These are phyloP conservation scores for Arbutus unedo DNA, from an alignment of 148 eudicot genomes.

Conservation along the genomic window DNA sequence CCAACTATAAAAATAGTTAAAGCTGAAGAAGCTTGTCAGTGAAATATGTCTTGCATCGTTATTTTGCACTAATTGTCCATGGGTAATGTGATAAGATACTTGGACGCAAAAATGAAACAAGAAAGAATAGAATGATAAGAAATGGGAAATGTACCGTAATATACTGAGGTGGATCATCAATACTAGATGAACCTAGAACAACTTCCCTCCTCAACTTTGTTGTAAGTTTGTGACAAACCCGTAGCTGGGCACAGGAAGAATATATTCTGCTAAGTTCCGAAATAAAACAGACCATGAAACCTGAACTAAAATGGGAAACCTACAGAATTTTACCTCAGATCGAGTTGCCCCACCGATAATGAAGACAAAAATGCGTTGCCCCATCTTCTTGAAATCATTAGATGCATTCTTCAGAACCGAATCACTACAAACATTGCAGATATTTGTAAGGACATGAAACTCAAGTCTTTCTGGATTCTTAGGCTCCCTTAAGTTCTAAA, in stretches of 20 bases:
- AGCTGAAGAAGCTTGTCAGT: not conserved
- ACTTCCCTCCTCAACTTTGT: slow-evolving; percentile 83
- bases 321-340: slow-evolving; percentile 67
- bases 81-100: not conserved
- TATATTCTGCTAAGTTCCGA: not conserved
- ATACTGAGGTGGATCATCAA: slow-evolving; percentile 86
- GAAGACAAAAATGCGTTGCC: slow-evolving; percentile 83
- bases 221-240: slow-evolving; percentile 95
- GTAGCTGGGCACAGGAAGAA: slow-evolving; percentile 47
- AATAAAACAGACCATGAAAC: slow-evolving; percentile 8
- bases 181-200: slow-evolving; percentile 78
- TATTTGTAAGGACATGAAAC: not conserved
- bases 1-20: not conserved
- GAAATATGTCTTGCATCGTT: not conserved
- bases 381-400: slow-evolving; percentile 73
- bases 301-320: not conserved
- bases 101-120: not conserved
- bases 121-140: not conserved
- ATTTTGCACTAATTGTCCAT: not conserved
- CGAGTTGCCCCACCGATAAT: slow-evolving; percentile 92
- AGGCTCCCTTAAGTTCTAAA: not conserved
- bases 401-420: slow-evolving; percentile 54
- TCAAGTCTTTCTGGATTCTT: not conserved
- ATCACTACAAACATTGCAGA: slow-evolving; percentile 47
- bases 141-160: slow-evolving; percentile 48